Conservation (phyloP, 352 stramenopile genomes). For the Phytophthora gonapodyides region DNA sequence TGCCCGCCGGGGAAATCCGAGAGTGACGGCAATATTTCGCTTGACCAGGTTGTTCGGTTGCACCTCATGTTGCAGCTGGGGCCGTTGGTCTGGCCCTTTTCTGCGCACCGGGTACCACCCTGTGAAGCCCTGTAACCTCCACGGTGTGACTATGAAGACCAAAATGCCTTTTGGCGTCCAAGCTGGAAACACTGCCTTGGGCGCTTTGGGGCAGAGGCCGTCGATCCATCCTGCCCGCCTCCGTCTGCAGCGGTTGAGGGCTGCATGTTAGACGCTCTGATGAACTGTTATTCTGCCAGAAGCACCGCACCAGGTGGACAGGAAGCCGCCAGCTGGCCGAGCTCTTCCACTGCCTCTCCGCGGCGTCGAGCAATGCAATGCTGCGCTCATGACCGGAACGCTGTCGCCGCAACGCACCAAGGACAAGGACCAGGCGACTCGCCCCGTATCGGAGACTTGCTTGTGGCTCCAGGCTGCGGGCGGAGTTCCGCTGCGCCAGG, state of each 20-base stretch:
- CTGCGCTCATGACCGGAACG: constrained; percentile 26
- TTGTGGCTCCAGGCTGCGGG: constrained; percentile 26
- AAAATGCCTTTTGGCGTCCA: too few relatives aligned
- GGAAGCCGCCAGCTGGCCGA: constrained; percentile 29
- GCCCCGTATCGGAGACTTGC: constrained; percentile 17
- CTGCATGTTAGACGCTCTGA: too few relatives aligned
- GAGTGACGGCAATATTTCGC: constrained; percentile 14
- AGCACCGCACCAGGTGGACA: constrained; percentile 12
- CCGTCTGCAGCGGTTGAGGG: too few relatives aligned
- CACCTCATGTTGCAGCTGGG: constrained; percentile 19
- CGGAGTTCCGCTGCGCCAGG: constrained; percentile 20
- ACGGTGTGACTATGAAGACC: too few relatives aligned
- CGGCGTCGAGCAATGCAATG: constrained; percentile 17
- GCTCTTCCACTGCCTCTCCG: constrained; percentile 27
- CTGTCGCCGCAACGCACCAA: constrained; percentile 15
- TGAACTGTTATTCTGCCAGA: neutral
- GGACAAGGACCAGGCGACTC: constrained; percentile 15
- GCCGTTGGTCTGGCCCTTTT: constrained; percentile 3
- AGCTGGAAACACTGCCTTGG: too few relatives aligned
- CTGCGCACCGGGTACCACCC: constrained; percentile 12
- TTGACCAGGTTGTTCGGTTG: constrained; percentile 19
- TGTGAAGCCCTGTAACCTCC: constrained; percentile 8
- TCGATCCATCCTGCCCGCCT: too few relatives aligned
- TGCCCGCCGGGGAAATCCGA: constrained; percentile 16
- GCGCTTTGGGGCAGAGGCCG: too few relatives aligned